Evolutionary conservation across 1,284 basidiomycete genomes (phyloP), one percentile per base, ranked within the genome.

Genomic region (Cyathus pygmaeus): DNA sequence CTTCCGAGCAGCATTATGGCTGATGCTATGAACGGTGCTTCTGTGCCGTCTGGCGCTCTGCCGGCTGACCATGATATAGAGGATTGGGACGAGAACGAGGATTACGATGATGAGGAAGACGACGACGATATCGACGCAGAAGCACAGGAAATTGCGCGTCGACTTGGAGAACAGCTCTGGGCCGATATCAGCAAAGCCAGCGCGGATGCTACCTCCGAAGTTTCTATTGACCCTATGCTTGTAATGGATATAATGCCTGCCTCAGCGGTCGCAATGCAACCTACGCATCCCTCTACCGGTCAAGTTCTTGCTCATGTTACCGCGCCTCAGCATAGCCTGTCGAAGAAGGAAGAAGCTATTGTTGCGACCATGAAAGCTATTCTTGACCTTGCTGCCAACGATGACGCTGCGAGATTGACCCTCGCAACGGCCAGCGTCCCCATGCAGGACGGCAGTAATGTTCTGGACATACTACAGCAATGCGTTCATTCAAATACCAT

Each of bases 111-210:
- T 0, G 84, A 87, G 2, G 85, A 86, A 5, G 87, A 84, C 0
- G 87, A 86, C 27, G 85, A 85, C 19, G 89, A 89, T 59, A 85
- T 87, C n/a, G 89, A 89, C 29, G 89, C 87, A 9, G 88, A 91
- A 61, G 89, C 89, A 7, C 86, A 90, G 65, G 90, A 88, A 63
- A 90, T 92, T 66, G 89, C 89, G 6, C 83, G 87, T 52, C 80
- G 87, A 33, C 76, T 93, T 30, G 87, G 89, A 15, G 89, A 90
- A 65, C 87, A 92, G 61, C 81, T 93, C 10, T 88, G 87, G 84
- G 90, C 89, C 2, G 89, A 91, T 66, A 89, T 92, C 50, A 87
- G 76, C 66, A 89, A 85, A 69, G 87, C 83, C 4, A 88, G 84
- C 65, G 83, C 83, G 13, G 85, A 72, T 30, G 63, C 73, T 30